Percentiles rank a stretch among this genome's conserved stretches.
Evolutionary conservation across 2,329 filamentous ascomycete genomes (phyloP).

Genomic region (Verticillium dahliae): DNA sequence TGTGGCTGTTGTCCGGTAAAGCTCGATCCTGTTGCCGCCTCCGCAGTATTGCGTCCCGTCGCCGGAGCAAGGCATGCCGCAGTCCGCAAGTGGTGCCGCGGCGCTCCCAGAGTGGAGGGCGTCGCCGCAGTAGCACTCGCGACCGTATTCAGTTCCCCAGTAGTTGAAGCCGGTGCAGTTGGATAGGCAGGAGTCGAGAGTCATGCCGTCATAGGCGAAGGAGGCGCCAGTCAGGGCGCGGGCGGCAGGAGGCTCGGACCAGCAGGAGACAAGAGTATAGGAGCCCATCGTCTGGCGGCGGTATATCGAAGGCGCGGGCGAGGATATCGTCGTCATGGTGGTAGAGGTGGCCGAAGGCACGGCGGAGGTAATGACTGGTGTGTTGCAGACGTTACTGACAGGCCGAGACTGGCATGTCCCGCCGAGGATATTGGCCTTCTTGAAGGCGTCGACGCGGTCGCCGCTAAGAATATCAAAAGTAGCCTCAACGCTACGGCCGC

Average conservation of each 20-base stretch:
- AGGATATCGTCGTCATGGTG: conserved; percentile 18
- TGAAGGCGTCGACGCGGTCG: conserved; percentile 38
- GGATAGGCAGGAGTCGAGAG: conserved; percentile 37
- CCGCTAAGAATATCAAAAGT: conserved; percentile 38
- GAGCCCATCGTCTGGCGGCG: conserved; percentile 33
- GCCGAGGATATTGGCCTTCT: conserved; percentile 34
- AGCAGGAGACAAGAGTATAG: conserved; percentile 40
- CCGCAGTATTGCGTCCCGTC: conserved; percentile 34
- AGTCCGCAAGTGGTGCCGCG: conserved; percentile 22
- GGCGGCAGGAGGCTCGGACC: conserved; percentile 34
- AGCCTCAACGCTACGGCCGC: conserved; percentile 35
- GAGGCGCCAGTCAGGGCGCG: conserved; percentile 35
- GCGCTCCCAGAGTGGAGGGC: conserved; percentile 15
- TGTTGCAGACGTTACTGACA: conserved; percentile 21
- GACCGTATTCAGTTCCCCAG: conserved; percentile 45
- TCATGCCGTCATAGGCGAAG: conserved; percentile 42
- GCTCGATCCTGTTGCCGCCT: conserved; percentile 33
- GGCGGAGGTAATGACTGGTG: background rate
- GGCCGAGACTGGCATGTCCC: conserved; percentile 36
- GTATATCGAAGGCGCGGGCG: conserved; percentile 21
- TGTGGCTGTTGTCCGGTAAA: conserved; percentile 33
- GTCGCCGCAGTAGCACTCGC: conserved; percentile 47
- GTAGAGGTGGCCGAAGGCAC: conserved; percentile 5
- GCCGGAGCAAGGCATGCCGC: conserved; percentile 33
- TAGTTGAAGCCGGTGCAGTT: conserved; percentile 40